phyloP scores from a whole-genome alignment of 192 early-diverging fungal species.

The Coemansia sp. region DNA sequence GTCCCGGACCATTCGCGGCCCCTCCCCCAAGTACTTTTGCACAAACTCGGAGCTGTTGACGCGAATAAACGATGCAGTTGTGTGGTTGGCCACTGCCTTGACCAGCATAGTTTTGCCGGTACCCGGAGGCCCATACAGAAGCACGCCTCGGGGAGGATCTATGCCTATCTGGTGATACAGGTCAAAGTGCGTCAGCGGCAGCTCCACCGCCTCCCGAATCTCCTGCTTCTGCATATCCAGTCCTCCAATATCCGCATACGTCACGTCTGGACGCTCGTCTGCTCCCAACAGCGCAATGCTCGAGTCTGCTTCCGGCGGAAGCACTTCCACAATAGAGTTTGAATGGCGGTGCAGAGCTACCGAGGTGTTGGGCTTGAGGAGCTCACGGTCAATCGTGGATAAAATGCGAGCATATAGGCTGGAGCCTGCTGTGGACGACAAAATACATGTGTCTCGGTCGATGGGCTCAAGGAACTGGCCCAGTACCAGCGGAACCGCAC shows the following conservation, averaged over 20 bases:
- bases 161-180: slow-evolving; percentile 98
- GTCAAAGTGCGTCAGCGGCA: slow-evolving; percentile 97
- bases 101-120: slow-evolving; percentile 99
- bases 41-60: slow-evolving; percentile 98
- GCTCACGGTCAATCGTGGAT: slow-evolving; percentile 94
- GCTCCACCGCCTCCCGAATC: slow-evolving; percentile 93
- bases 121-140: slow-evolving; percentile 97
- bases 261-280: slow-evolving; percentile 77
- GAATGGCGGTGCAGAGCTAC: slow-evolving; percentile 97
- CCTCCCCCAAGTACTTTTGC: slow-evolving; percentile 98
- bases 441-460: slow-evolving; percentile 94
- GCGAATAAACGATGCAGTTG: slow-evolving; percentile 93
- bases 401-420: slow-evolving; percentile 93
- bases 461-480: slow-evolving; percentile 99
- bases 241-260: slow-evolving; percentile 80
- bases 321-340: slow-evolving; percentile 93
- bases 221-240: slow-evolving; percentile 91
- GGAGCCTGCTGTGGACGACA: slow-evolving; percentile 87
- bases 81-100: slow-evolving; percentile 98
- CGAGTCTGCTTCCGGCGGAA: slow-evolving; percentile 93
- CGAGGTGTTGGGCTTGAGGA: slow-evolving; percentile 90
- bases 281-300: slow-evolving; percentile 84
- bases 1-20: slow-evolving; percentile 96
- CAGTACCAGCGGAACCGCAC: slow-evolving; percentile 95
- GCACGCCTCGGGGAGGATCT: slow-evolving; percentile 96